A percentile compares a stretch with the other conserved stretches of the same genome.
Evolutionary conservation across 2,329 filamentous ascomycete genomes (phyloP).

Genomic region (Aspergillus fructus): DNA sequence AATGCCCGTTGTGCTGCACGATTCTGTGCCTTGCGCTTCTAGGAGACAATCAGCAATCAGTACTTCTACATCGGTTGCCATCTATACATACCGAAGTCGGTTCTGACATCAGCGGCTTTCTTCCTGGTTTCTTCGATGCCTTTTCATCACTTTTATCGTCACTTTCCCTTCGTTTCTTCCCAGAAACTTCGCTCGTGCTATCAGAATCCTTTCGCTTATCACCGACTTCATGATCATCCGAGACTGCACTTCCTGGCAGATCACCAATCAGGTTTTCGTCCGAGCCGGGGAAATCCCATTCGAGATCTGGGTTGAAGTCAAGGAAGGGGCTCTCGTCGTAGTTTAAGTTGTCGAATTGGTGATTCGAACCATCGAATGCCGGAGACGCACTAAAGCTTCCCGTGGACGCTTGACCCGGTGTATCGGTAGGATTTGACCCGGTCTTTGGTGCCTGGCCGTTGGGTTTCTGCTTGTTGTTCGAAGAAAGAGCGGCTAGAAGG

Average conservation of each 20-base stretch:
- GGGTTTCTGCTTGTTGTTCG: conserved; percentile 53
- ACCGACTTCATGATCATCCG: conserved; percentile 53
- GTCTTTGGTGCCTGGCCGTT: conserved; percentile 20
- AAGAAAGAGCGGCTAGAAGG: conserved; percentile 72
- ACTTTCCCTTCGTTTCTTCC: conserved; percentile 70
- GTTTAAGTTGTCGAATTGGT: conserved; percentile 49
- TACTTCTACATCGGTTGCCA: neutral
- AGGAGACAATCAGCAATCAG: conserved; percentile 23
- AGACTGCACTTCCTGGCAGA: conserved; percentile 54
- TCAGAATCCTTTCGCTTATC: conserved; percentile 60
- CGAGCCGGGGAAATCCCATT: conserved; percentile 66
- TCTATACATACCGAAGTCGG: conserved; percentile 79
- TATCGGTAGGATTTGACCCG: conserved; percentile 26
- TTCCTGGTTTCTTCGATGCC: conserved; percentile 88
- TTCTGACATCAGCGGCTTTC: conserved; percentile 93
- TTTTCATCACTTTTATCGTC: conserved; percentile 85
- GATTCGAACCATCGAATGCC: conserved; percentile 30
- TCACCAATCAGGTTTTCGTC: conserved; percentile 73
- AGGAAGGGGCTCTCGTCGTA: conserved; percentile 78
- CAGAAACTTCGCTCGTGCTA: conserved; percentile 64
- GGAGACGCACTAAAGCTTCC: conserved; percentile 38
- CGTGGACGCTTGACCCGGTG: conserved; percentile 46
- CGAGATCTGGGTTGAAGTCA: conserved; percentile 78
- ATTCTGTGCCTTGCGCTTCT: conserved; percentile 81
- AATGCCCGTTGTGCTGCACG: conserved; percentile 90